Evolutionary conservation across 2,329 filamentous ascomycete species (phyloP), one percentile per base, ranked within the genome.

Genomic region (Botrytis fabae): DNA sequence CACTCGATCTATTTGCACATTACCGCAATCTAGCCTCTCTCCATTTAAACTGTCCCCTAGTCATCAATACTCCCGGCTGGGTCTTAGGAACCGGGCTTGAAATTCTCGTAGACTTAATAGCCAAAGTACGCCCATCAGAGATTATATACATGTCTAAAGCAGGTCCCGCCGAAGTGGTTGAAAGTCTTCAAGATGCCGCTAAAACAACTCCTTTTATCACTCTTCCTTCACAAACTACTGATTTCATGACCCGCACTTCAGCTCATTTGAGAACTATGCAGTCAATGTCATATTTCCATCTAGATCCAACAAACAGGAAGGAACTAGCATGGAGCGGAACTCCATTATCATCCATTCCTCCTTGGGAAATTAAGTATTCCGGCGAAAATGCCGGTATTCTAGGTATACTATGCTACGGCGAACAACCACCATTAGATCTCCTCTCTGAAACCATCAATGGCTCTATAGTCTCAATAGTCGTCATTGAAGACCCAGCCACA

Each of bases 21-120:
- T 92, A 92, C 78, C 84, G 82, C 38, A 84, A 84, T 35, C 75
- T 84, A 0, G 76, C 81, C 4, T 79, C 80, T 10, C 80, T 79
- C 8, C 77, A 85, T 8, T 80, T 83, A 0, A 81, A 83, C 14
- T 84, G 81, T 20, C 89, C 92, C 0, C 82, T 95, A 0, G 81
- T 95, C 10, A 85, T 95, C 78, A 95, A 95, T 79, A 92, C 91
- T 0, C 89, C 92, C 1, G 91, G 92, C 4, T 94, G 92, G 90
- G 87, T 93, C 38, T 87, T 91, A 73, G 91, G 91, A 0, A 90
- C 91, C 0, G 92, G 92, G 0, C 84, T 93, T 0, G 88, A 91
- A 75, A 83, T 93, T 0, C 82, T 95, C 0, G 83, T 85, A 9
- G 85, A 88, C 18, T 81, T 94, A 7, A 85, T 92, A 48, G 76